Evolutionary conservation across 768 basidiomycete genomes (phyloP), one percentile per base, ranked within the genome.

Genomic region (Asterophora lycoperdoides): DNA sequence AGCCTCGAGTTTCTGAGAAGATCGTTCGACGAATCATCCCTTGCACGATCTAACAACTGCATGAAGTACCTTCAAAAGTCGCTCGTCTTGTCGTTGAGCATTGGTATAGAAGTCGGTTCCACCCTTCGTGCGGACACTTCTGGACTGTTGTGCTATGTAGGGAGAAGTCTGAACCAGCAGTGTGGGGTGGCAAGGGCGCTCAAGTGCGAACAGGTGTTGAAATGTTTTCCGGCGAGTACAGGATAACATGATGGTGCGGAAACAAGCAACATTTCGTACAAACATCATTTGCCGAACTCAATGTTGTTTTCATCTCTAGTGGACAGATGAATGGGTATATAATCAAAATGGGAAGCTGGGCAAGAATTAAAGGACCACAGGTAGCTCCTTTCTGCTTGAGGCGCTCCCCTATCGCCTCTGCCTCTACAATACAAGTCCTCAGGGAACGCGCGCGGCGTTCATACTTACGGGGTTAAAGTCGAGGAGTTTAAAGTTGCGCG

Each of bases 1-100:
- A n/a, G 61, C 60, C 42, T 67, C 63, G 11, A 65, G 60, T 56
- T 55, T 62, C 63, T 65, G 32, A 4, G 49, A 44, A 13, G 18
- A 23, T 49, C 38, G 18, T 42, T 55, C 26, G 42, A 52, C 23
- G 44, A 30, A 33, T 48, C 18, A 49, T 32, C 44, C 39, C 13
- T 37, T 34, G 19, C 29, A 18, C 26, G 39, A 6, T 33, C 13
- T 30, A 15, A 18, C 15, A 17, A 15, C 39, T 8, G 19, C 20
- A 38, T 30, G 7, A 44, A 30, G 15, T 46, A 60, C 64, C 58
- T 58, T 62, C n/a, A 64, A 48, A 4, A 64, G 56, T 30, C 59
- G 53, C 46, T 66, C 65, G 34, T 66, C 65, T 35, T 56, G 52
- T 40, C 60, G 40, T 34, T 56, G 30, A 7, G 57, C 55, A 8